Conservation (phyloP, 495 filamentous ascomycete genomes). For the Trichoderma asperelloides region DNA sequence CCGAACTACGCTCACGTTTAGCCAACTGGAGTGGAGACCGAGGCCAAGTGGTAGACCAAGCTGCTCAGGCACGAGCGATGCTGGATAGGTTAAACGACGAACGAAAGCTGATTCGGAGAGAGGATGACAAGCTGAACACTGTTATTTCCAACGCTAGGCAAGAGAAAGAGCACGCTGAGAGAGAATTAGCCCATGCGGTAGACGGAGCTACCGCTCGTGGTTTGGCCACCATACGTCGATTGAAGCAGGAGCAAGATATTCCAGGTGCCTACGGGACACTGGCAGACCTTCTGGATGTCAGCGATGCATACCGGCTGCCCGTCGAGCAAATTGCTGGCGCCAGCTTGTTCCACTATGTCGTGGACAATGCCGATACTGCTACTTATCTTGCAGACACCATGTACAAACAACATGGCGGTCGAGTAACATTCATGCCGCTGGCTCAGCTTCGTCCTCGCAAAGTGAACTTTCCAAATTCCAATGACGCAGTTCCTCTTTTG, state of each 20-base stretch:
- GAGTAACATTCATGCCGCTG: slow-evolving; percentile 91
- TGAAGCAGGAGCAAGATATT: slow-evolving; percentile 68
- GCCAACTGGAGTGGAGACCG: slow-evolving; percentile 70
- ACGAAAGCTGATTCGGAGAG: slow-evolving; percentile 82
- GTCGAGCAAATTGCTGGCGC: slow-evolving; percentile 89
- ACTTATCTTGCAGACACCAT: slow-evolving; percentile 71
- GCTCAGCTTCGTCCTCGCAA: slow-evolving; percentile 62
- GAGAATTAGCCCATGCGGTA: slow-evolving; percentile 73
- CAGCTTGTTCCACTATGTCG: slow-evolving; percentile 93
- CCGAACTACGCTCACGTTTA: slow-evolving; percentile 58
- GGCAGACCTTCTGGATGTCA: slow-evolving; percentile 79
- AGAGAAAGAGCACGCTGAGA: slow-evolving; percentile 69
- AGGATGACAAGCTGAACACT: slow-evolving; percentile 77
- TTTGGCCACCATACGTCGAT: slow-evolving; percentile 67
- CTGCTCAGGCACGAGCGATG: slow-evolving; percentile 71
- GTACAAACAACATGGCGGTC: slow-evolving; percentile 69
- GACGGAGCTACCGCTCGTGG: slow-evolving; percentile 78
- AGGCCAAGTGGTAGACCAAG: slow-evolving; percentile 57
- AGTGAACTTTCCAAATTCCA: slow-evolving; percentile 70
- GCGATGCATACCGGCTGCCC: slow-evolving; percentile 75
- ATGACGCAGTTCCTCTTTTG: slow-evolving; percentile 79
- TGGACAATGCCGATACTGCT: slow-evolving; percentile 85
- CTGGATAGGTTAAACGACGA: slow-evolving; percentile 76
- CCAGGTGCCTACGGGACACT: slow-evolving; percentile 88
- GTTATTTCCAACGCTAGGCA: slow-evolving; percentile 62